Conservation (phyloP, 306 rosid species). For the Comarum palustre region DNA sequence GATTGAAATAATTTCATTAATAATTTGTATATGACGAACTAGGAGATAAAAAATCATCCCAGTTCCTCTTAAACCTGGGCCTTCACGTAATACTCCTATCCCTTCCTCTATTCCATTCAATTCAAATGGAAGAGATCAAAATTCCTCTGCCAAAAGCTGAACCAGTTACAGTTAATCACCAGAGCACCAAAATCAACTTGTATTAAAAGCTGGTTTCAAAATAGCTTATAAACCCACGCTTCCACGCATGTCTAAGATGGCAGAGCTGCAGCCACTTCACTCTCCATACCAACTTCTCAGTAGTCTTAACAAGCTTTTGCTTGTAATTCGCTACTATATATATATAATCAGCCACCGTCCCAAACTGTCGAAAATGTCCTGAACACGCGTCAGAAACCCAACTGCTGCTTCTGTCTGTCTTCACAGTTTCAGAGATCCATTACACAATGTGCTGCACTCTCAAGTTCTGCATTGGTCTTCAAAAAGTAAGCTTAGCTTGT, state of each 20-base stretch:
- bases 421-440: neutral
- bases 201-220: conserved; percentile 1
- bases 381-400: conserved; percentile 5
- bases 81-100: neutral
- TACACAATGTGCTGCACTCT: neutral
- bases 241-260: conserved; percentile 16
- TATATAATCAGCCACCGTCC: conserved; percentile 6
- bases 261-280: conserved; percentile 17
- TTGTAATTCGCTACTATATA: neutral
- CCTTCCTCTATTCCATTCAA: neutral
- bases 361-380: conserved; percentile 5
- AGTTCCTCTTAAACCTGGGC: neutral
- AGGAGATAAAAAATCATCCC: neutral
- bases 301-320: neutral
- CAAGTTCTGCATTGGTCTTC: conserved; percentile 1
- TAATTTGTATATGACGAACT: neutral
- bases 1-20: neutral
- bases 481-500: neutral
- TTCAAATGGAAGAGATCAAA: neutral
- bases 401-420: conserved; percentile 5
- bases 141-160: conserved; percentile 20
- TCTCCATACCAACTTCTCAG: neutral
- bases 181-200: neutral
- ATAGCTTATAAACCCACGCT: conserved; percentile 4
- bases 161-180: conserved; percentile 3